Evolutionary conservation across 306 rosid genomes (phyloP), one percentile per base, ranked within the genome.

Genomic region (Cicer cuneatum): DNA sequence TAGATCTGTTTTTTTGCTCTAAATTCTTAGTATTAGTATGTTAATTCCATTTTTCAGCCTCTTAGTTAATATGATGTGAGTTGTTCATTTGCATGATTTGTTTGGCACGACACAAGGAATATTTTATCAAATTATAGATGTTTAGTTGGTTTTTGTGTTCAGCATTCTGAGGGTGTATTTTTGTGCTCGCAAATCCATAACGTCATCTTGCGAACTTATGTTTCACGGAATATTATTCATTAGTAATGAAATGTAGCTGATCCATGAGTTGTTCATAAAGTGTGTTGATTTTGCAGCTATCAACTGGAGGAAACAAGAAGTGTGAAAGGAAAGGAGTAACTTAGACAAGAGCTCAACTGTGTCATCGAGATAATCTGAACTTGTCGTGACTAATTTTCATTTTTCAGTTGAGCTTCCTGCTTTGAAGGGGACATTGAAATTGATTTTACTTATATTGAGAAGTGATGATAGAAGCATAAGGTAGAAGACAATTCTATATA

Each of bases 101-200:
- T 56, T 59, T 66, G 72, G 42, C 24, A 6, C 42, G 5, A 4
- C 51, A 12, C 51, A 4, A 46, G 51, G 51, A 46, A 46, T 46
- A 7, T 47, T 47, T 29, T 29, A 29, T 29, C 35, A 0, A 29
- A 29, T 29, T 4, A 29, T 29, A 29, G 35, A 29, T 29, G 35
- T 29, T 29, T 29, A 29, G 53, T 1, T 49, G 6, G 7, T 49
- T 9, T 29, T 5, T 35, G 39, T 4, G 19, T 52, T 66, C 62
- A 12, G 21, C n/a, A 38, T 49, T 63, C 15, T 7, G 8, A 66
- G 24, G 5, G 29, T 76, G 8, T 67, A 5, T 67, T 18, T 45
- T 37, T 66, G 59, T 73, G 19, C 61, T 59, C 59, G 56, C 39
- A 45, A 35, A 67, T 76, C 46, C 24, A 10, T 53, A 18, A 66